Base-by-base conservation (phyloP, 164 flowering plant genomes). In the Saururus chinensis region DNA sequence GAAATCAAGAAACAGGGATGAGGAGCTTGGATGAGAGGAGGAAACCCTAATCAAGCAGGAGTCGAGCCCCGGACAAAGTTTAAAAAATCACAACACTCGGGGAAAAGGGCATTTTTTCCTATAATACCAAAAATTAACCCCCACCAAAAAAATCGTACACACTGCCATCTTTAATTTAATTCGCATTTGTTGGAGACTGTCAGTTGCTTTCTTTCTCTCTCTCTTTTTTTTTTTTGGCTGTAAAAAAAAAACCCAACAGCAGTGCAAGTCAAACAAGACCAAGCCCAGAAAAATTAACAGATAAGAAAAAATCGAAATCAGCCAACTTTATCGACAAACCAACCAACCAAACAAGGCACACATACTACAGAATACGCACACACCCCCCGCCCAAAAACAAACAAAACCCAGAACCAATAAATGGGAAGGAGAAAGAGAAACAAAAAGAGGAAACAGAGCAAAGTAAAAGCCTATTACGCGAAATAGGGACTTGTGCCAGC, bases 41-140 rank as follows among this genome's bases (percentile, higher is more conserved):
- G 66, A 69, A 78, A 71, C 81, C 81, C 79, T 73, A 75, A 66
- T 25, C 56, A 60, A 10, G 35, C 23, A 53, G 56, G 51, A 14
- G 37, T 2, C 37, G 37, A 30, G 37, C 37, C 37, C 2, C 37
- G 37, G 37, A 30, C 37, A 30, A 30, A 30, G 6, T 2, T 63
- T 66, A 58, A 40, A 66, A 70, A 73, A 64, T 58, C 69, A 60
- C 61, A 59, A 60, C 57, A 66, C 54, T 53, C 66, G 60, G 68
- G 70, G 37, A 30, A 71, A 60, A 60, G 65, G 71, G 60, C 62
- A 57, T 56, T 45, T 57, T 24, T 17, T 37, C 26, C 42, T 54
- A 30, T 30, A 30, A 30, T 30, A 30, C 37, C 37, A 49, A 63
- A 68, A 23, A 53, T 62, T 53, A 57, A 52, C 49, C 26, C 22